These are phyloP conservation scores for Xylaria venustula DNA, from an alignment of 495 filamentous ascomycete species.

Conservation along the genomic window DNA sequence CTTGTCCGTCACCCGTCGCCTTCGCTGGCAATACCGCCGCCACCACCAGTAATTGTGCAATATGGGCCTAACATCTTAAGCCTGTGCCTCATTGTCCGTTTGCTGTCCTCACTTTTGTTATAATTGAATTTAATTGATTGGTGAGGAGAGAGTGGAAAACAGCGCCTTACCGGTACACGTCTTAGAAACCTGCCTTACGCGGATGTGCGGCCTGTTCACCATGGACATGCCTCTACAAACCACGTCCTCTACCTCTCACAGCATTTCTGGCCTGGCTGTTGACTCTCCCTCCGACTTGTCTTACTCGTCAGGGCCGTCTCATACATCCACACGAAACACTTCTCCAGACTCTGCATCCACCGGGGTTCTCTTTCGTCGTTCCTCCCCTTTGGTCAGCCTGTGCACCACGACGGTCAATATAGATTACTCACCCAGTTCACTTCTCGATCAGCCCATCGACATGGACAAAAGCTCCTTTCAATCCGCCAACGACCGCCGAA, in stretches of 20 bases:
- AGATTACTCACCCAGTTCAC: constrained; percentile 13
- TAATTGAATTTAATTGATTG: constrained; percentile 19
- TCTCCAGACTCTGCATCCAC: constrained; percentile 15
- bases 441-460: constrained; percentile 10
- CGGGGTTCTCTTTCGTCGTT: neutral
- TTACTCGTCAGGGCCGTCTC: constrained; percentile 21
- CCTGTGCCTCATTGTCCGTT: constrained; percentile 15
- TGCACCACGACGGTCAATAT: constrained; percentile 5
- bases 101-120: constrained; percentile 15
- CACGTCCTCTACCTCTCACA: constrained; percentile 10
- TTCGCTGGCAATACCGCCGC: neutral
- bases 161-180: constrained; percentile 1
- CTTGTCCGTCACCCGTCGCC: neutral
- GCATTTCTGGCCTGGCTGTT: constrained; percentile 10
- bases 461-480: constrained; percentile 30
- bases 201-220: constrained; percentile 13
- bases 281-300: constrained; percentile 24
- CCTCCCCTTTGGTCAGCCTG: constrained; percentile 20
- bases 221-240: constrained; percentile 20
- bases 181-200: constrained; percentile 12
- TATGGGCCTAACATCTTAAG: neutral
- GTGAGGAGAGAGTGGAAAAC: neutral
- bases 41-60: neutral
- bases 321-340: constrained; percentile 21
- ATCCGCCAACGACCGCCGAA: constrained; percentile 26